Evolutionary conservation across 2,329 filamentous ascomycete species (phyloP).

Genomic region (Bisporella sp.): DNA sequence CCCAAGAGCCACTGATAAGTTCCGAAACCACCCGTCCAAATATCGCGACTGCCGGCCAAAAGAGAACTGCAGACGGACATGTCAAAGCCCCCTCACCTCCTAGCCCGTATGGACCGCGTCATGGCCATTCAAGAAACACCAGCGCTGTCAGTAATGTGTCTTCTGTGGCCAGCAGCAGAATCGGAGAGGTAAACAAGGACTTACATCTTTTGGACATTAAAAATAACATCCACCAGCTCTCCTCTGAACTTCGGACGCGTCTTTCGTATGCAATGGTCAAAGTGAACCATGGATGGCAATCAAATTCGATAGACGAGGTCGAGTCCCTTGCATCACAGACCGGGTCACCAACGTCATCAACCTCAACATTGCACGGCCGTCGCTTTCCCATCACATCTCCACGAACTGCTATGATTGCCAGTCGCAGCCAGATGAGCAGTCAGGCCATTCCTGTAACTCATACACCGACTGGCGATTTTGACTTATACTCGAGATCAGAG

Average conservation of each 20-base stretch:
- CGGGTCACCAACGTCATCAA: constrained; percentile 54
- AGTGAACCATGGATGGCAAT: constrained; percentile 83
- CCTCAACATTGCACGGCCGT: constrained; percentile 46
- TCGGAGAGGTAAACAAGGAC: constrained; percentile 61
- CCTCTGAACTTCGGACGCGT: constrained; percentile 67
- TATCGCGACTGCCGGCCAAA: constrained; percentile 41
- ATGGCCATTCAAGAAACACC: constrained; percentile 61
- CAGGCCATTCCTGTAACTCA: constrained; percentile 8
- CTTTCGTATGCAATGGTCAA: constrained; percentile 93
- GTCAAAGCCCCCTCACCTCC: constrained; percentile 53
- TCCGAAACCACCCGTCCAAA: constrained; percentile 14
- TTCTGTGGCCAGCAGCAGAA: constrained; percentile 56
- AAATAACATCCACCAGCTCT: constrained; percentile 21
- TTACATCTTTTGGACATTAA: not conserved
- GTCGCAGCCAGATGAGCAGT: constrained; percentile 19
- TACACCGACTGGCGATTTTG: constrained; percentile 22
- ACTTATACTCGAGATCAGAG: constrained; percentile 26
- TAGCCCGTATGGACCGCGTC: constrained; percentile 14
- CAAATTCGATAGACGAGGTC: constrained; percentile 68
- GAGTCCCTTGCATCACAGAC: constrained; percentile 66
- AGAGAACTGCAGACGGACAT: constrained; percentile 70
- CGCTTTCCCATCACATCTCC: constrained; percentile 49
- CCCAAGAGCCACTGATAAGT: constrained; percentile 32
- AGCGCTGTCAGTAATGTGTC: constrained; percentile 59
- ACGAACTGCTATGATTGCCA: constrained; percentile 33